Evolutionary conservation across 2,329 filamentous ascomycete genomes (phyloP), one percentile per base, ranked within the genome.

Genomic region (Gyromitra esculenta): DNA sequence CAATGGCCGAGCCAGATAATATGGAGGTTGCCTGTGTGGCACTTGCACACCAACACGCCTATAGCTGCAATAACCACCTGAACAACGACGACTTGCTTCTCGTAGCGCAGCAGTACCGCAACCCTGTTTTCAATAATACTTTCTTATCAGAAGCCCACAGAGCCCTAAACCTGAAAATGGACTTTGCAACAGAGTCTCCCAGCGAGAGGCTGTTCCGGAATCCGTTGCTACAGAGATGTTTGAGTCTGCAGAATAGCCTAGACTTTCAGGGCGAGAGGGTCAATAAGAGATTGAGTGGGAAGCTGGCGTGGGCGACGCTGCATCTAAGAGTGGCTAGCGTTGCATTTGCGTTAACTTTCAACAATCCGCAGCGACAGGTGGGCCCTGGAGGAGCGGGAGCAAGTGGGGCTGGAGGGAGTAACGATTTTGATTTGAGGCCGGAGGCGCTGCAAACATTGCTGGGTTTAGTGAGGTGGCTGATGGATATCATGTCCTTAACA

Each of bases 241-340:
- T 97, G 11, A 92, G 92, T 81, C 89, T 96, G 37, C 90, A 96
- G 81, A 91, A 92, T 73, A 90, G 92, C 67, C 85, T 97, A 8
- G 92, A 92, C 2, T 94, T 92, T 82, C 87, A 86, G 56, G 90
- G 90, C 13, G 89, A 90, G 79, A 75, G 66, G 43, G 78, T 77
- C 18, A 77, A 78, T 39, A 81, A 79, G 21, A 72, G 75, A 31
- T 73, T 81, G 31, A 77, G 79, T 4, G 80, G 79, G 37, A 81
- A 81, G 65, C 76, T 81, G 11, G 79, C 80, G 3, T 81, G 80
- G 76, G 78, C 79, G 35, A 80, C 79, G 11, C 62, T 81, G 43
- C 80, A 81, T 67, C 71, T 81, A 13, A 76, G 80, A 25, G 79
- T 81, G 5, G 80, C 80, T 5, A 79, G 79, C 21, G 77, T 81